A percentile compares a stretch with the other conserved stretches of the same genome.
phyloP scores from a whole-genome alignment of 371 early-diverging fungal genomes.

The Fennellomyces sp. region DNA sequence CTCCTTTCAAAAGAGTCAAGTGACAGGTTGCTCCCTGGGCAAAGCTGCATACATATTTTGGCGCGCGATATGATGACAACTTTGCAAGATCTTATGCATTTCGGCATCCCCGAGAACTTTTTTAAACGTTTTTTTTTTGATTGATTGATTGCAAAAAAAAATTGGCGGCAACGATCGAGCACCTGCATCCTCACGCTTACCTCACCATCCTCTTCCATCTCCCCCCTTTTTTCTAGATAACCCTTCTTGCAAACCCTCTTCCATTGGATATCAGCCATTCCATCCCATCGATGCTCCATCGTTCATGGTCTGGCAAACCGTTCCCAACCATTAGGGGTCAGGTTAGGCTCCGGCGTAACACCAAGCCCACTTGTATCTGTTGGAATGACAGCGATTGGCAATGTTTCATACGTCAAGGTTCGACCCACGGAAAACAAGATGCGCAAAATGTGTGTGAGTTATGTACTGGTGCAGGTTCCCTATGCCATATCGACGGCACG shows the following conservation, averaged over 20 bases:
- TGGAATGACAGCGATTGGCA: constrained; percentile 22
- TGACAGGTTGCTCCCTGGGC: constrained; percentile 2
- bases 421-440: constrained; percentile 17
- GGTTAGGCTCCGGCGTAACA: constrained; percentile 23
- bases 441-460: constrained; percentile 12
- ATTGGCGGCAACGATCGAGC: constrained; percentile 8
- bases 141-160: not conserved
- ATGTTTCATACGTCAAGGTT: constrained; percentile 26
- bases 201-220: not conserved
- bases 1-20: constrained; percentile 4
- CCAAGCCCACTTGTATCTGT: constrained; percentile 9
- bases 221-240: not conserved
- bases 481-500: constrained; percentile 7
- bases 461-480: constrained; percentile 7
- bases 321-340: constrained; percentile 9
- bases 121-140: not conserved
- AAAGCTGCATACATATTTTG: constrained; percentile 7
- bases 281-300: not conserved
- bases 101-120: not conserved
- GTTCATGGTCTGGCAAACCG: not conserved
- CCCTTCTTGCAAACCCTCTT: not conserved
- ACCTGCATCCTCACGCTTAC: not conserved
- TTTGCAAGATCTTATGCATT: not conserved
- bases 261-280: not conserved
- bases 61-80: constrained; percentile 8